phyloP scores from a whole-genome alignment of 2,329 filamentous ascomycete species.

The Fusarium robinianum region DNA sequence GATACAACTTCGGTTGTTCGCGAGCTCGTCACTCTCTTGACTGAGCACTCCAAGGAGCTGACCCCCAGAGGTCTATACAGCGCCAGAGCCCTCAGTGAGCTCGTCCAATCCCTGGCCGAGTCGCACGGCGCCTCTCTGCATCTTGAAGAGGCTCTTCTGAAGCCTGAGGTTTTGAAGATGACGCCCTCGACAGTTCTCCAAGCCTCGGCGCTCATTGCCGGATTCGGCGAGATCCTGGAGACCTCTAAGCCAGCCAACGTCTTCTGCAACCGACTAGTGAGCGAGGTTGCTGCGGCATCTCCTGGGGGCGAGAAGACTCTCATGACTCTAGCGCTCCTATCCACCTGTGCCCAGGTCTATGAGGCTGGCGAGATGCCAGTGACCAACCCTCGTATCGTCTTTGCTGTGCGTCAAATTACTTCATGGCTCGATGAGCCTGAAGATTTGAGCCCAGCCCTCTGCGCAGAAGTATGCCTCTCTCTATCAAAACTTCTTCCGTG shows the following conservation, averaged over 20 bases:
- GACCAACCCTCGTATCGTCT: constrained; percentile 72
- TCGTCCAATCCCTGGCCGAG: constrained; percentile 54
- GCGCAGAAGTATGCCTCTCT: constrained; percentile 58
- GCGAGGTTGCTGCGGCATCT: constrained; percentile 59
- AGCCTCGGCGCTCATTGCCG: constrained; percentile 55
- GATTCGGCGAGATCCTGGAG: constrained; percentile 55
- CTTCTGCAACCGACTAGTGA: constrained; percentile 64
- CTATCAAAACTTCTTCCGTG: constrained; percentile 68
- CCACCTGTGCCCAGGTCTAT: constrained; percentile 58
- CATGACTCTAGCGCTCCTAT: constrained; percentile 57
- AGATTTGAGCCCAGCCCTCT: constrained; percentile 49
- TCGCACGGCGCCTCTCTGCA: constrained; percentile 50
- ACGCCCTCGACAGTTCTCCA: constrained; percentile 52
- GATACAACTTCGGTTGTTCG: constrained; percentile 46
- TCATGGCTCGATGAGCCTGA: constrained; percentile 66
- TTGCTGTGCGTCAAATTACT: constrained; percentile 79
- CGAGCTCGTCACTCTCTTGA: constrained; percentile 50
- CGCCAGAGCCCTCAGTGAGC: constrained; percentile 54
- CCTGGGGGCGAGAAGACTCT: constrained; percentile 51
- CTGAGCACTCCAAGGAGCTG: constrained; percentile 48
- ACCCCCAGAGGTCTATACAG: constrained; percentile 56
- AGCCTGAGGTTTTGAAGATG: constrained; percentile 53
- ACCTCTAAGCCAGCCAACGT: constrained; percentile 55
- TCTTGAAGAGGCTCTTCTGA: constrained; percentile 54
- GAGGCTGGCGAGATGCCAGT: constrained; percentile 58